Base-by-base conservation (phyloP, 2,329 filamentous ascomycete genomes). In the Alternaria sp. region DNA sequence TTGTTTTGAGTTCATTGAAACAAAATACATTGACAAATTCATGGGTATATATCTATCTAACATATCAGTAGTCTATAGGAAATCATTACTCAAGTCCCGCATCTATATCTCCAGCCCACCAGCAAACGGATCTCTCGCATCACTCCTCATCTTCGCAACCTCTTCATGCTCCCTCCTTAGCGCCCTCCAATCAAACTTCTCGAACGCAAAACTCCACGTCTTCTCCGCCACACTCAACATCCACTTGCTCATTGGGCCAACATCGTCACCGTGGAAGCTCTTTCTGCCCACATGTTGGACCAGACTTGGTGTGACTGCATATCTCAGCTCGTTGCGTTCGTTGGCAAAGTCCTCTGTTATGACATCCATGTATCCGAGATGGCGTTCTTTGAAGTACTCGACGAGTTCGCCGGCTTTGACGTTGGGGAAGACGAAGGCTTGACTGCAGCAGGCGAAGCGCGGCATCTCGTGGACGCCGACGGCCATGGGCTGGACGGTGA, bases 341-440 rank as follows among this genome's bases (percentile, higher is more conserved):
- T 83, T 75, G 1, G 81, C 82, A 58, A 77, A 82, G 30, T 81
- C 75, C 59, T 84, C 82, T 1, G 77, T 80, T 25, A 83, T 61
- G 46, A 78, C 76, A 51, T 83, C 82, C 4, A 81, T 74, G 44
- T 80, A 77, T 6, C 80, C 81, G 1, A 78, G 61, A 6, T 69
- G 69, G 52, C 71, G 73, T 44, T 75, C 70, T 55, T 75, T 74
- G 61, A 77, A 79, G 56, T 76, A 79, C 1, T 74, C 58, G 17
- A 80, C 57, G 2, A 78, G 67, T 19, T 67, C 66, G 21, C 68
- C 51, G 6, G 72, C 70, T 50, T 74, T 74, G 13, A 65, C 51
- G n/a, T 77, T 79, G 3, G 81, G 81, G 54, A 83, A 84, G 32
- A 83, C 77, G 6, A 83, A 76, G 2, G 73, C 82, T 70, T 85